phyloP scores from a whole-genome alignment of 495 filamentous ascomycete species.

The Penicillium samsonianum region DNA sequence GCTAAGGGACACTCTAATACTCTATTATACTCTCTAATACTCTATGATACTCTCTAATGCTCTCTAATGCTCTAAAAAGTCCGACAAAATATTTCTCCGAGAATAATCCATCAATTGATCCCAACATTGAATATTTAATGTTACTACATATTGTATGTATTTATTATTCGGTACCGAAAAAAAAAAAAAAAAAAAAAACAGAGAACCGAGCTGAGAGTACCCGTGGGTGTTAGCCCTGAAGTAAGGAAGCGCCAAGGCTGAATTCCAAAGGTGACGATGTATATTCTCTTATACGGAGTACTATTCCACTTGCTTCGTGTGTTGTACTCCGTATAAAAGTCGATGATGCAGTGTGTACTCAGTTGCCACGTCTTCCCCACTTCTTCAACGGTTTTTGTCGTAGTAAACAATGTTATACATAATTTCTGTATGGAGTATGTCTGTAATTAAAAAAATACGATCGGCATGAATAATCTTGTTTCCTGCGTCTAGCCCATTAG shows the following conservation, averaged over 20 bases:
- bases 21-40: not conserved
- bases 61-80: too few species aligned
- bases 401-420: too few species aligned
- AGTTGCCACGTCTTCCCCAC: constrained; percentile 8
- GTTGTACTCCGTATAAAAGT: too few species aligned
- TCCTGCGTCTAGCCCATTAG: not conserved
- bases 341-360: constrained; percentile 19
- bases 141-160: too few species aligned
- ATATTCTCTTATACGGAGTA: too few species aligned
- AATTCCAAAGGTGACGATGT: too few species aligned
- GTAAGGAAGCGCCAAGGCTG: not conserved
- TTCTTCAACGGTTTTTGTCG: constrained; percentile 2
- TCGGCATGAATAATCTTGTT: constrained; percentile 9
- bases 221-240: not conserved
- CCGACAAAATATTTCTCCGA: too few species aligned
- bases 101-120: too few species aligned
- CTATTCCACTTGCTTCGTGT: too few species aligned
- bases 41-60: not conserved
- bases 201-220: not conserved
- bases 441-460: not conserved
- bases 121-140: too few species aligned
- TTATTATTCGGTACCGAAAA: not conserved
- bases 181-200: not conserved
- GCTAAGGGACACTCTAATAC: not conserved
- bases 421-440: not conserved